Evolutionary conservation across 495 filamentous ascomycete species (phyloP).

Genomic region (Penicillium coprophilum): DNA sequence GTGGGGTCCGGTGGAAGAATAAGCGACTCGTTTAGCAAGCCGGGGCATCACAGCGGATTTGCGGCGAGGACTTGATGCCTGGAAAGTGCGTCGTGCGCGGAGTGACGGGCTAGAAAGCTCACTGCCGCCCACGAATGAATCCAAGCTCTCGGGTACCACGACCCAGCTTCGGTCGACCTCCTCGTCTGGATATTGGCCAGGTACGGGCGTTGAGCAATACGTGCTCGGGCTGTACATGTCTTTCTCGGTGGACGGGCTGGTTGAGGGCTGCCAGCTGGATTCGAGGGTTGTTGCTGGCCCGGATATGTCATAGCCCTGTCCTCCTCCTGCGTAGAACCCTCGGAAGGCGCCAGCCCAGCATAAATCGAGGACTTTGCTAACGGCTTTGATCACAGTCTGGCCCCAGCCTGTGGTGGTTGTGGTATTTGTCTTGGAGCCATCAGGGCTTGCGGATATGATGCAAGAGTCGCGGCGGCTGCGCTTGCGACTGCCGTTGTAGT

Average conservation of each 20-base stretch:
- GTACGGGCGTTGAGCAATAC: conserved; percentile 21
- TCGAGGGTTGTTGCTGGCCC: conserved; percentile 14
- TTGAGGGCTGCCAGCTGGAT: conserved; percentile 29
- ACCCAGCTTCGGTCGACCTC: conserved; percentile 72
- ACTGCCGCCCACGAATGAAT: conserved; percentile 20
- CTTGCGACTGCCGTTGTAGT: conserved; percentile 36
- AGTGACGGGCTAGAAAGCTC: conserved; percentile 22
- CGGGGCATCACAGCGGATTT: conserved; percentile 29
- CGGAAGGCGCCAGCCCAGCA: conserved; percentile 71
- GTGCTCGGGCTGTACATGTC: conserved; percentile 14
- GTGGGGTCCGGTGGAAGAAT: conserved; percentile 33
- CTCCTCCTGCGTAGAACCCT: conserved; percentile 85
- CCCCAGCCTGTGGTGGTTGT: conserved; percentile 40
- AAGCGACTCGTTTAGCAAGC: conserved; percentile 29
- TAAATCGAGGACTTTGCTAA: conserved; percentile 80
- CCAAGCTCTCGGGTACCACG: conserved; percentile 53
- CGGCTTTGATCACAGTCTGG: conserved; percentile 54
- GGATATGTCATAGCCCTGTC: conserved; percentile 60
- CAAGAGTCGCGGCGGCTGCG: conserved; percentile 43
- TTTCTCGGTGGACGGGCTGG: conserved; percentile 23
- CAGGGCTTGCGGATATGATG: conserved; percentile 23
- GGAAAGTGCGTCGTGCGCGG: conserved; percentile 24
- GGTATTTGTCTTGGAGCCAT: conserved; percentile 21
- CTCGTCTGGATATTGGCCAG: conserved; percentile 44
- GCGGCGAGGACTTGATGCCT: conserved; percentile 30